These are phyloP conservation scores for Porodaedalea pini DNA, from an alignment of 1,284 basidiomycete genomes.

Conservation along the genomic window DNA sequence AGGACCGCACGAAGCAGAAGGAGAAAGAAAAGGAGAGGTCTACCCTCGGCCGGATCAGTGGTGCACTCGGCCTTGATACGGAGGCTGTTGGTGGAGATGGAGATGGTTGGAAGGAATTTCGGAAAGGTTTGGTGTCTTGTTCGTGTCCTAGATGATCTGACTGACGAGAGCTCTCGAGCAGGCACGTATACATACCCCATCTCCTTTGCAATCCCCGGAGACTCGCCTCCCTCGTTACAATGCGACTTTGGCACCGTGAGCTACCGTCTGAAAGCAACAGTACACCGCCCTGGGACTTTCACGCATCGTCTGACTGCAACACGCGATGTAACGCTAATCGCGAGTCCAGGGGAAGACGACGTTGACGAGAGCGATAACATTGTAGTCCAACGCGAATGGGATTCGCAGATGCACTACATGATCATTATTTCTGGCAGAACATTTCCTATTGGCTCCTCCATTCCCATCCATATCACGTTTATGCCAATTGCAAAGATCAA, in stretches of 20 bases:
- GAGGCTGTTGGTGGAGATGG: slow-evolving; percentile 42
- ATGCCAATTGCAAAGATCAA: slow-evolving; percentile 85
- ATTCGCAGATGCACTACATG: slow-evolving; percentile 82
- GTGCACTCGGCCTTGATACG: slow-evolving; percentile 19
- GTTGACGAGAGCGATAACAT: slow-evolving; percentile 80
- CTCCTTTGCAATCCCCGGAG: slow-evolving; percentile 81
- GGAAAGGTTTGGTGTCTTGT: slow-evolving; percentile 59
- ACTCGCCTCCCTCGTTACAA: slow-evolving; percentile 76
- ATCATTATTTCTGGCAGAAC: slow-evolving; percentile 79
- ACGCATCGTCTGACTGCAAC: slow-evolving; percentile 69
- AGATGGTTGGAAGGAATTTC: slow-evolving; percentile 85
- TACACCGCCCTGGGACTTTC: slow-evolving; percentile 82
- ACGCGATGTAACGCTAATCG: slow-evolving; percentile 76
- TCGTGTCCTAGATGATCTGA: slow-evolving; percentile 4
- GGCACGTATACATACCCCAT: slow-evolving; percentile 96
- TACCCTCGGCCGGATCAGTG: slow-evolving; percentile 17
- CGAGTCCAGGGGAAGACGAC: slow-evolving; percentile 76
- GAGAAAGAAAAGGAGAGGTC: slow-evolving; percentile 18
- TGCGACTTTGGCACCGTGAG: slow-evolving; percentile 77
- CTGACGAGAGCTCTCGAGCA: slow-evolving; percentile 28
- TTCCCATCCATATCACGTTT: slow-evolving; percentile 81
- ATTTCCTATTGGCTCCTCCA: slow-evolving; percentile 79
- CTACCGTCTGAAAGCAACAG: slow-evolving; percentile 82
- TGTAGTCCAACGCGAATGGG: slow-evolving; percentile 90
- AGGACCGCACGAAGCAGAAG: slow-evolving; percentile 14